Base-by-base conservation (phyloP, 352 stramenopile species). In the Pythium aphanidermatum region DNA sequence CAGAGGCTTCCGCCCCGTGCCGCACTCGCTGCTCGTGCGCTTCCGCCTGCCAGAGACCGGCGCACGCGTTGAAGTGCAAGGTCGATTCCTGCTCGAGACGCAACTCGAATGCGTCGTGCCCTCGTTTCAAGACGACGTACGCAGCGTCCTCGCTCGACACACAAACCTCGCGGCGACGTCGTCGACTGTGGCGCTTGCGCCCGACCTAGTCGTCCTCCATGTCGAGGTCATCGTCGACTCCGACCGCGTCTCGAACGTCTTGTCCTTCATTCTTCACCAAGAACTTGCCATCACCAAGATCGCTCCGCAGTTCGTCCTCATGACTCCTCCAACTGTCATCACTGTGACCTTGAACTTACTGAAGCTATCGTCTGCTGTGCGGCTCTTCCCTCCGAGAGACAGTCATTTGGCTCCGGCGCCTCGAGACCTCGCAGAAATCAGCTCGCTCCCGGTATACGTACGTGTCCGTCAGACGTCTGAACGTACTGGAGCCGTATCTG, bases 141-240 rank as follows among this genome's bases (percentile, higher is more conserved):
- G 53, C 17, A 51, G 38, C 4, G 43, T 69, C 28, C 59, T 84
- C n/a, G 59, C 55, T 2, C 54, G 58, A 16, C 45, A 61, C 33
- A 74, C 62, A 13, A 72, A 56, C 40, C 62, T 81, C 20, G 39
- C 74, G 14, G 50, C 65, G 19, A 69, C 71, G 16, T 78, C 71
- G 2, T 53, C 65, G 7, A 70, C 60, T 0, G 52, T 83, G 3
- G 43, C 47, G 32, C 64, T 59, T n/a, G 72, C 75, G 6, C 70
- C 72, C 37, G 57, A 78, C 17, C 38, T 85, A 20, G 55, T 87
- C 11, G 46, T 55, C 16, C 41, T 83, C 5, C 59, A 58, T 4
- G 60, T 87, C n/a, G 66, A 84, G 39, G 72, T 87, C 12, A 62
- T 85, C 21, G 14, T 87, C 12, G 67, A 85, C 44, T 72, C 69